Evolutionary conservation across 2,329 filamentous ascomycete genomes (phyloP).

Genomic region (Epichloe uncinata): DNA sequence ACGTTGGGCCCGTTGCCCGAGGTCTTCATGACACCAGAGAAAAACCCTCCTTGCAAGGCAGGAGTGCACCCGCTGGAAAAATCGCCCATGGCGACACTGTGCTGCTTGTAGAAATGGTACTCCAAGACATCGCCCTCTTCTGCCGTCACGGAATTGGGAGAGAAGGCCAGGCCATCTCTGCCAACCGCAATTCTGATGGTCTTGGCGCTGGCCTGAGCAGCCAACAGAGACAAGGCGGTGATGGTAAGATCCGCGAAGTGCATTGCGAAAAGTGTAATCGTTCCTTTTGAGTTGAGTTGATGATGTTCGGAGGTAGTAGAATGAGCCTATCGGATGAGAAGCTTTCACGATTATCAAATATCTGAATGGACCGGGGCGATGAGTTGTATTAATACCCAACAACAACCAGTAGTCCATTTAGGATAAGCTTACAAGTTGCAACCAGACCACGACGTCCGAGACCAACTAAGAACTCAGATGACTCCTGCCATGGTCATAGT

Average conservation of each 20-base stretch:
- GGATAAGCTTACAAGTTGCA: neutral
- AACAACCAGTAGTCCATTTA: neutral
- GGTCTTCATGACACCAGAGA: slow-evolving; percentile 7
- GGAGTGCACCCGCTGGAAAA: slow-evolving; percentile 36
- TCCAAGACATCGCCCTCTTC: slow-evolving; percentile 32
- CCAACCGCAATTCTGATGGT: slow-evolving; percentile 27
- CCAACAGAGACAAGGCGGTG: slow-evolving; percentile 7
- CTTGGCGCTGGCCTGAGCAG: slow-evolving; percentile 13
- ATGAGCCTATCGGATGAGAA: neutral
- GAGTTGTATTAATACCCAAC: neutral
- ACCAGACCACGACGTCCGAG: neutral
- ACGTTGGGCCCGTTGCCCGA: neutral
- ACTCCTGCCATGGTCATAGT: too few species aligned
- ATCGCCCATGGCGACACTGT: slow-evolving; percentile 31
- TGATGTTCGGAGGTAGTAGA: too few species aligned
- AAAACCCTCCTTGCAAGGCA: slow-evolving; percentile 4
- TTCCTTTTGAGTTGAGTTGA: too few species aligned
- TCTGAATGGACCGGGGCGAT: neutral
- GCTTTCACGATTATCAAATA: neutral
- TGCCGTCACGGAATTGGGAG: slow-evolving; percentile 19
- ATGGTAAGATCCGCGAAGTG: slow-evolving; percentile 6
- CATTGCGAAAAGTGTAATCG: slow-evolving; percentile 5
- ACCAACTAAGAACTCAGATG: too few species aligned
- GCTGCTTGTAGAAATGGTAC: slow-evolving; percentile 35
- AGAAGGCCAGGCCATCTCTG: slow-evolving; percentile 28